Percentiles rank a stretch among this genome's conserved stretches.
These are phyloP conservation scores for Tricholoma saponaceum DNA, from an alignment of 768 basidiomycete species.

Conservation along the genomic window DNA sequence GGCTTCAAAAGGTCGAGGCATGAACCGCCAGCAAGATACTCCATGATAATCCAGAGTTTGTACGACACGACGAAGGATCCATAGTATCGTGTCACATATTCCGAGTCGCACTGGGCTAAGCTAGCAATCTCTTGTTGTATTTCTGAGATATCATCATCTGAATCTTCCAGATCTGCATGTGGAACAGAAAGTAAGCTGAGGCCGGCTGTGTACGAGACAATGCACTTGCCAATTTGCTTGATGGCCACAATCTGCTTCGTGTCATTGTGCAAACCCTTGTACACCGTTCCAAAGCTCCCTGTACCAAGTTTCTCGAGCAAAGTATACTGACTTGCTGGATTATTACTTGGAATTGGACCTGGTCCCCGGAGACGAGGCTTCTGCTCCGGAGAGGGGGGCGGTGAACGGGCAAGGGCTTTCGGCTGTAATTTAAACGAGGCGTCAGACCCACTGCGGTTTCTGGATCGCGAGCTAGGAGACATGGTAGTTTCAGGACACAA, in stretches of 20 bases:
- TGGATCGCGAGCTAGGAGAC: constrained; percentile 44
- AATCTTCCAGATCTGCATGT: constrained; percentile 85
- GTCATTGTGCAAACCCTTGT: constrained; percentile 95
- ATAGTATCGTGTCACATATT: constrained; percentile 95
- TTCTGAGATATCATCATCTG: constrained; percentile 97
- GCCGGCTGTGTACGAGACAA: constrained; percentile 1
- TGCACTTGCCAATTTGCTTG: constrained; percentile 88
- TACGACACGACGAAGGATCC: constrained; percentile 96
- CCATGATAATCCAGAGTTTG: constrained; percentile 99
- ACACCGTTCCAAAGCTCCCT: constrained; percentile 95
- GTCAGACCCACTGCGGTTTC: constrained; percentile 37
- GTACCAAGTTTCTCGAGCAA: constrained; percentile 95
- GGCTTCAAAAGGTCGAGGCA: constrained; percentile 95
- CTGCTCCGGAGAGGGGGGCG: constrained; percentile 50
- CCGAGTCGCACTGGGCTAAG: constrained; percentile 92
- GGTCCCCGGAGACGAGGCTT: constrained; percentile 48
- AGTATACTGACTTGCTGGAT: constrained; percentile 88
- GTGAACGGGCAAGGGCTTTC: constrained; percentile 38
- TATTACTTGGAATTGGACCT: constrained; percentile 67
- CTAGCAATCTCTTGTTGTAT: constrained; percentile 99
- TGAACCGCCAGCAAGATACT: constrained; percentile 97
- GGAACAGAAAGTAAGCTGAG: constrained; percentile 3
- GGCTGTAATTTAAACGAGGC: constrained; percentile 32
- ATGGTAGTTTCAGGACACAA: constrained; percentile 33
- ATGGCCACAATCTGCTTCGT: constrained; percentile 95